These are phyloP conservation scores for Poteriospumella lacustris DNA, from an alignment of 108 stramenopile species.

Conservation along the genomic window DNA sequence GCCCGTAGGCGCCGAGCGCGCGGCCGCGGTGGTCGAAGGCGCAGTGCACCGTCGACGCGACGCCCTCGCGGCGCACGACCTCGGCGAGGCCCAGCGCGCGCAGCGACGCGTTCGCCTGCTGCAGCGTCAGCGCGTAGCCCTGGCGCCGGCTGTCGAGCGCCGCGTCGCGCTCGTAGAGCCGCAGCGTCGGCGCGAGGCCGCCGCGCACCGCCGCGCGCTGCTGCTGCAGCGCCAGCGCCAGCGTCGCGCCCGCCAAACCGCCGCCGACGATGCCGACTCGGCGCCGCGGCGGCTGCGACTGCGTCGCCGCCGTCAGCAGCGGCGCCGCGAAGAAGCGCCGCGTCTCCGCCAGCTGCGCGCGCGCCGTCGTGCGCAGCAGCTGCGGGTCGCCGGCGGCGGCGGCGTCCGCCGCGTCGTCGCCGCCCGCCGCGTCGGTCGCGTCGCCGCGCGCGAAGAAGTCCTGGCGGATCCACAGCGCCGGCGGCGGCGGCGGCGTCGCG, in stretches of 20 bases:
- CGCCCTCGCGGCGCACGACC: not conserved
- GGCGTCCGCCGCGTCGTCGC: too few species aligned
- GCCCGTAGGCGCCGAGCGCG: slow-evolving; percentile 15
- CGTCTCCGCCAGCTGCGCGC: not conserved
- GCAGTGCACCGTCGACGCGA: not conserved
- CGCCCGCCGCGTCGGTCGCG: slow-evolving; percentile 13
- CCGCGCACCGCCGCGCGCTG: not conserved
- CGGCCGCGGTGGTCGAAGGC: not conserved
- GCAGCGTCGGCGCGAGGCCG: not conserved
- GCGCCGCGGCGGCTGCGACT: not conserved
- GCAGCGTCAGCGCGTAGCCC: slow-evolving; percentile 24
- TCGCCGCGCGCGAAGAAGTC: not conserved
- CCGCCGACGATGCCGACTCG: slow-evolving; percentile 24
- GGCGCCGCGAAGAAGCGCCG: not conserved
- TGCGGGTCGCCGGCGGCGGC: not conserved
- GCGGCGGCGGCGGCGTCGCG: slow-evolving; percentile 13
- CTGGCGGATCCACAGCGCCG: slow-evolving; percentile 18
- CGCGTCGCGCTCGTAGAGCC: not conserved
- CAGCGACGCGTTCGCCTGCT: not conserved
- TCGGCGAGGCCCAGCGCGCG: not conserved
- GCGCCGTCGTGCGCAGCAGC: not conserved
- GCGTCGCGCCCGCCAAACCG: slow-evolving; percentile 1
- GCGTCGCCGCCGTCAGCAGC: too few species aligned
- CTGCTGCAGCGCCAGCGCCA: slow-evolving; percentile 4
- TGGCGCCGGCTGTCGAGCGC: not conserved